Evolutionary conservation across 257 asterid genomes (phyloP).

Genomic region (Ehretia macrophylla): DNA sequence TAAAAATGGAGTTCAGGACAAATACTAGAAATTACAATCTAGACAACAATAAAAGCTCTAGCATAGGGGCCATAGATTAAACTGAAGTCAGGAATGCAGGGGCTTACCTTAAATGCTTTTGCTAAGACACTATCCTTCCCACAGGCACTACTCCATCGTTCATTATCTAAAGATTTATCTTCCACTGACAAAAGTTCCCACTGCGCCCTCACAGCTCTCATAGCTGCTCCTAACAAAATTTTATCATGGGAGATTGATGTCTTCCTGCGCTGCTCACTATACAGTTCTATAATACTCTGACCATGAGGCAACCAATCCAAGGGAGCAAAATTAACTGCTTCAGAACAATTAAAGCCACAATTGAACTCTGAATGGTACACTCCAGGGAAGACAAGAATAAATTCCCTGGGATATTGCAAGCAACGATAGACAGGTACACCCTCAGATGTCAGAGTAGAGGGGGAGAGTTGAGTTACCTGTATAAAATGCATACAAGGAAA

Average conservation of each 20-base stretch:
- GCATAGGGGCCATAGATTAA: neutral
- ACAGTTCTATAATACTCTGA: constrained; percentile 50
- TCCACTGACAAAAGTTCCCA: constrained; percentile 36
- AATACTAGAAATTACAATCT: too few species aligned
- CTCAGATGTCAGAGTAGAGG: constrained; percentile 51
- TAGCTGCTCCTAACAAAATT: constrained; percentile 66
- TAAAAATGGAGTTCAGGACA: too few species aligned
- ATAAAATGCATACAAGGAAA: constrained; percentile 9
- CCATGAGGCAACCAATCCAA: constrained; percentile 85
- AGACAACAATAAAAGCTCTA: too few species aligned
- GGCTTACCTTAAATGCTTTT: constrained; percentile 62
- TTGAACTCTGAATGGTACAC: constrained; percentile 65
- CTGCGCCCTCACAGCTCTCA: constrained; percentile 44
- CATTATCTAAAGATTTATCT: constrained; percentile 17
- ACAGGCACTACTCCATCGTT: constrained; percentile 37
- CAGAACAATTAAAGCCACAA: constrained; percentile 80
- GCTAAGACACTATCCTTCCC: constrained; percentile 55
- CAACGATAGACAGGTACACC: constrained; percentile 86
- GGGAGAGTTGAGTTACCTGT: constrained; percentile 70
- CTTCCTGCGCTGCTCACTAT: constrained; percentile 42
- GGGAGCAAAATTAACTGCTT: constrained; percentile 70
- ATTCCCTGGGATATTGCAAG: constrained; percentile 60
- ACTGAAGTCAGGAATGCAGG: neutral
- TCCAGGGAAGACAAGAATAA: constrained; percentile 64
- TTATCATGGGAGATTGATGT: constrained; percentile 70